phyloP scores from a whole-genome alignment of 352 stramenopile genomes.

The Phytophthora quininea region DNA sequence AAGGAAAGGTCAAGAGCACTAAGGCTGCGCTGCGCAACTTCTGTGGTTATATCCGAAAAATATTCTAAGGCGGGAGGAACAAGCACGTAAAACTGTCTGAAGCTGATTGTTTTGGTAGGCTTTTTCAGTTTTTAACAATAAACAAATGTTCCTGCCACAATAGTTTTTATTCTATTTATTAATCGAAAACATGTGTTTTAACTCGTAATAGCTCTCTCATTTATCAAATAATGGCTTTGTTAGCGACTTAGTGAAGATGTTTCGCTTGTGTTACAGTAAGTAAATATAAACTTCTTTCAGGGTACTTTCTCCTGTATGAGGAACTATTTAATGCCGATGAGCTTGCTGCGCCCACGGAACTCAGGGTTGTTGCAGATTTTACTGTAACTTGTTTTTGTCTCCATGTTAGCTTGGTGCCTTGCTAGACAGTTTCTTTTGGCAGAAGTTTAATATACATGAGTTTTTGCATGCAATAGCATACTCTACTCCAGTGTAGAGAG shows the following conservation, averaged over 20 bases:
- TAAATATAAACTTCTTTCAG: no score
- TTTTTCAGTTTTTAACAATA: neutral
- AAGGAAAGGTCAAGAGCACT: neutral
- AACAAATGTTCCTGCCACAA: neutral
- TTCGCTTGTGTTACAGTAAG: slow-evolving; percentile 15
- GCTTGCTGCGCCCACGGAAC: no score
- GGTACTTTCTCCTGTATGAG: no score
- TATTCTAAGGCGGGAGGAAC: neutral
- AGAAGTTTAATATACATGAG: no score
- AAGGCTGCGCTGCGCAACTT: neutral
- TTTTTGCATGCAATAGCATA: no score
- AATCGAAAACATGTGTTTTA: neutral
- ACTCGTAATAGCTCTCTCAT: slow-evolving; percentile 11
- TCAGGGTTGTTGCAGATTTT: no score
- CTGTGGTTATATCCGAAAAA: neutral
- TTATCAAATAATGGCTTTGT: slow-evolving; percentile 9
- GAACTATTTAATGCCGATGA: no score
- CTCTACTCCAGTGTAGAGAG: no score
- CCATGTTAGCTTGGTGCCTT: no score
- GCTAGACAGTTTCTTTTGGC: no score
- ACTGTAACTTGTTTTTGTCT: no score
- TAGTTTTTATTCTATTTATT: neutral
- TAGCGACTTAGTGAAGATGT: slow-evolving; percentile 5
- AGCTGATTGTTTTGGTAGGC: no score
- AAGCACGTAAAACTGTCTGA: neutral